Percentiles rank a stretch among this genome's conserved stretches.
Conservation (phyloP, 2,329 filamentous ascomycete genomes). For the Fusarium sp. region DNA sequence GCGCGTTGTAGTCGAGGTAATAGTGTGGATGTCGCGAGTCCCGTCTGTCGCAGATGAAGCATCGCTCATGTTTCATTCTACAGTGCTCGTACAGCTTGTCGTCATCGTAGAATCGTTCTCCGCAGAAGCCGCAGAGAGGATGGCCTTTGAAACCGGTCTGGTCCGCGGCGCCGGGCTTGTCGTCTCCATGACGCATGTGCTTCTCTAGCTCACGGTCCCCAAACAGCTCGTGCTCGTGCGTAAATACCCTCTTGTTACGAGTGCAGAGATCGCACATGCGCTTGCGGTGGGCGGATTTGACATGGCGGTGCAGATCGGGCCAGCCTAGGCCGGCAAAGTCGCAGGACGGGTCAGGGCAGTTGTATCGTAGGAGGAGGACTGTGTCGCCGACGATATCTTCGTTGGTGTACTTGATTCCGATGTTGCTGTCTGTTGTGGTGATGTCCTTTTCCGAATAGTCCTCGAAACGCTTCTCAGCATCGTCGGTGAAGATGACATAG, state of each 20-base stretch:
- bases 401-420: conserved; percentile 92
- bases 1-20: conserved; percentile 86
- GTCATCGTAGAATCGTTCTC: conserved; percentile 91
- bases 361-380: conserved; percentile 88
- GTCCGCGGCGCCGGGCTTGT: conserved; percentile 87
- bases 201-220: conserved; percentile 82
- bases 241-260: conserved; percentile 97
- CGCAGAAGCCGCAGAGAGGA: conserved; percentile 93
- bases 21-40: conserved; percentile 84
- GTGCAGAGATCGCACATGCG: conserved; percentile 93
- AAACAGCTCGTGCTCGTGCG: conserved; percentile 96
- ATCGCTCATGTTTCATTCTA: conserved; percentile 92
- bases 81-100: conserved; percentile 96
- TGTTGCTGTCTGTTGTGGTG: conserved; percentile 81
- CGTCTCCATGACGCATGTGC: conserved; percentile 92
- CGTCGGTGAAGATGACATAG: conserved; percentile 93
- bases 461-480: conserved; percentile 83
- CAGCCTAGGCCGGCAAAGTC: conserved; percentile 82
- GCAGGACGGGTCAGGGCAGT: conserved; percentile 87
- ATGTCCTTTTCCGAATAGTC: conserved; percentile 83
- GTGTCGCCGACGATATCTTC: conserved; percentile 93
- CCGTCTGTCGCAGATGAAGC: conserved; percentile 88
- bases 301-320: conserved; percentile 76
- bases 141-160: conserved; percentile 98
- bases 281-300: conserved; percentile 84